Conservation (phyloP, 2,329 filamentous ascomycete genomes). For the Ustilaginoidea virens region DNA sequence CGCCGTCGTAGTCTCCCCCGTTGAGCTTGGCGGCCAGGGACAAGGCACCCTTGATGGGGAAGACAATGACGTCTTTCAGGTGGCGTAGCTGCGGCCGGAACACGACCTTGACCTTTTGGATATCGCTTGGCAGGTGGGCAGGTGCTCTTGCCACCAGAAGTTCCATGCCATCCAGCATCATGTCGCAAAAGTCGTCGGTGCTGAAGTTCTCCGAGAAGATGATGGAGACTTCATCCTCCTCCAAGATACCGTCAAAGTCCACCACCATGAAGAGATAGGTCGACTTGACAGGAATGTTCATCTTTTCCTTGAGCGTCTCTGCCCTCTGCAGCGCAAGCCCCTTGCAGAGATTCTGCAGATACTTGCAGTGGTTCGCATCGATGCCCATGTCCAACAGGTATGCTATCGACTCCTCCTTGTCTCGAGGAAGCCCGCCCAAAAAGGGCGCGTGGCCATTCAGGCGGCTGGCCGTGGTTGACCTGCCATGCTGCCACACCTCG, state of each 20-base stretch:
- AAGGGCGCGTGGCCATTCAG: conserved; percentile 24
- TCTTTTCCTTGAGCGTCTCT: conserved; percentile 33
- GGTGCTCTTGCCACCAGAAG: conserved; percentile 55
- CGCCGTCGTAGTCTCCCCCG: conserved; percentile 71
- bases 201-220: conserved; percentile 53
- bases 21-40: conserved; percentile 57
- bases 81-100: conserved; percentile 45
- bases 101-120: conserved; percentile 50
- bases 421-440: conserved; percentile 32
- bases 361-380: conserved; percentile 28
- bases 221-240: conserved; percentile 52
- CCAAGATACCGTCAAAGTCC: conserved; percentile 45
- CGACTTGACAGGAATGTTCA: conserved; percentile 47
- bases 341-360: conserved; percentile 31
- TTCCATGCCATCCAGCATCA: conserved; percentile 38
- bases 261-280: conserved; percentile 51
- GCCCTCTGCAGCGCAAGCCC: conserved; percentile 35
- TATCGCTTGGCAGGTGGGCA: conserved; percentile 53
- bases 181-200: conserved; percentile 34
- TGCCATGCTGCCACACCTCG: conserved; percentile 33
- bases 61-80: conserved; percentile 68
- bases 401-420: conserved; percentile 33
- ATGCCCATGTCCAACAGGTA: conserved; percentile 48
- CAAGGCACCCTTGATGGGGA: conserved; percentile 44
- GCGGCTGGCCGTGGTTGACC: conserved; percentile 20